Evolutionary conservation across 176 grass and related monocot genomes (phyloP), one percentile per base, ranked within the genome.

Genomic region (Ensete glaucum): DNA sequence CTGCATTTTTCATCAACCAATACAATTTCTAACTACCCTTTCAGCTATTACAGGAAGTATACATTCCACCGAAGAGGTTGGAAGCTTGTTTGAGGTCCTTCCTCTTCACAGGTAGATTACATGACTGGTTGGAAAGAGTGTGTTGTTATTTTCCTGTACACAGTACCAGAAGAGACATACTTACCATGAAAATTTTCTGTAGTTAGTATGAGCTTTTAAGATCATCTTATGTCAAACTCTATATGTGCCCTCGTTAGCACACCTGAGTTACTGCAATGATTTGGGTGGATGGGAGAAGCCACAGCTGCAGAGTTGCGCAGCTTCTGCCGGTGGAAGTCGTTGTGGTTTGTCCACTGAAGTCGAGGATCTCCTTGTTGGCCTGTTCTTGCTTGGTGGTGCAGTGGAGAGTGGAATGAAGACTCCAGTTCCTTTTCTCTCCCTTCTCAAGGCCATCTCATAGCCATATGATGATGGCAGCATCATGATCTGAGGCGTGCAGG

Each of bases 331-430:
- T 81, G 78, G 14, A 16, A n/a, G 68, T 73, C 65, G 77, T 49
- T 80, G 63, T 52, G 23, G 54, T n/a, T 74, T 73, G 55, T n/a
- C 67, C 43, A 70, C 50, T 3, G 54, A n/a, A 51, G 79, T 52
- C 29, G 27, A 54, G 24, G 24, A 25, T 64, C 80, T 65, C 71
- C 71, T 62, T 23, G 79, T 62, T 23, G 79, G 24, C 49, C 56
- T 71, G 26, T 69, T 51, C 67, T 70, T 73, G 71, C 75, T 87
- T 79, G 54, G 75, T 9, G 85, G 85, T 0, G 59, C 62, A 9
- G 85, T 87, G 21, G 81, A 83, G 19, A 73, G 78, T 21, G 83
- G 83, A 23, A 85, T 85, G 78, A 85, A 85, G 26, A 85, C 83
- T 81, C 83, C 83, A 69, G 83, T 85, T 19, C 83, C 83, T 62